These are phyloP conservation scores for Podospora australis DNA, from an alignment of 495 filamentous ascomycete genomes.

Conservation along the genomic window DNA sequence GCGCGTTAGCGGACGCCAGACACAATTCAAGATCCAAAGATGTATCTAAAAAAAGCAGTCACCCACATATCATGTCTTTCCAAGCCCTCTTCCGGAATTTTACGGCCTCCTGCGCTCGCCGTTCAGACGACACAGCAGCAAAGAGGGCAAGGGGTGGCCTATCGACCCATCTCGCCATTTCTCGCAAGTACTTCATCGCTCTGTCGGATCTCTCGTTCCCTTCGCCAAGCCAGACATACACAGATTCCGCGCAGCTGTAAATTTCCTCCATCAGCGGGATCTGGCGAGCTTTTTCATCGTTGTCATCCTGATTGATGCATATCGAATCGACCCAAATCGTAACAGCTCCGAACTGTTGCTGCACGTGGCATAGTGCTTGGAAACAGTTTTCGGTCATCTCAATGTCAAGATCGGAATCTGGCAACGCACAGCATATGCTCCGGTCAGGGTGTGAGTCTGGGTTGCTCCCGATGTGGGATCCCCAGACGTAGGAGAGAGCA, in stretches of 20 bases:
- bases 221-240: constrained; percentile 29
- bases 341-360: not conserved
- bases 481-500: constrained; percentile 12
- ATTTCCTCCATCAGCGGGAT: constrained; percentile 30
- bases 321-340: constrained; percentile 32
- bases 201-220: constrained; percentile 1
- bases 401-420: not conserved
- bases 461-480: not conserved
- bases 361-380: not conserved
- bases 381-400: constrained; percentile 8
- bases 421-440: not conserved
- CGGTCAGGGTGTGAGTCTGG: not conserved
- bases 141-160: not conserved
- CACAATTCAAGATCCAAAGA: too few relatives aligned
- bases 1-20: too few relatives aligned
- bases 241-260: constrained; percentile 20
- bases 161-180: not conserved
- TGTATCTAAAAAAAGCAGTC: too few relatives aligned
- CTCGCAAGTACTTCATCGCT: not conserved
- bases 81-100: not conserved
- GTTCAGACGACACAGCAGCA: not conserved
- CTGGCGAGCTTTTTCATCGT: constrained; percentile 25
- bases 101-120: not conserved
- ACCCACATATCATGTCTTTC: constrained; percentile 2
- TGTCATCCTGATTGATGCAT: constrained; percentile 33